Percentiles rank a stretch among this genome's conserved stretches.
phyloP scores from a whole-genome alignment of 805 yeast species.

The Ogataea philodendri region DNA sequence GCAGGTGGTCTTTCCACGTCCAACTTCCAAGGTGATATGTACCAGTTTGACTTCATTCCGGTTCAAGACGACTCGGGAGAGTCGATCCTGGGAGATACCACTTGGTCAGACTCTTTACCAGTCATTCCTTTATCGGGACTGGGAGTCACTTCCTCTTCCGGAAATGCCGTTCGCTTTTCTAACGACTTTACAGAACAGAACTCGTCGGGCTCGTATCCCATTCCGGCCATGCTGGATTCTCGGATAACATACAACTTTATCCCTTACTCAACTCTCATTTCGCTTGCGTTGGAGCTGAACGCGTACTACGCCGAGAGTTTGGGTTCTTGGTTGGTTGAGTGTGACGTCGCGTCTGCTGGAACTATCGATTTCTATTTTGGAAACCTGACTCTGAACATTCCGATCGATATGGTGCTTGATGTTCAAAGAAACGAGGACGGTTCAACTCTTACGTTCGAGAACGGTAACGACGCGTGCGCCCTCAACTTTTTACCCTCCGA shows the following conservation, averaged over 20 bases:
- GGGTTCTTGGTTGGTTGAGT: constrained; percentile 60
- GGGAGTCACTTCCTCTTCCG: constrained; percentile 36
- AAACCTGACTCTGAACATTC: constrained; percentile 46
- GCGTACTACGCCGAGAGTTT: constrained; percentile 53
- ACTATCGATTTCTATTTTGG: constrained; percentile 53
- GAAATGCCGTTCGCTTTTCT: constrained; percentile 27
- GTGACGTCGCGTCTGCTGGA: constrained; percentile 52
- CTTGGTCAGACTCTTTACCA: constrained; percentile 35
- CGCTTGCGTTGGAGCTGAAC: constrained; percentile 65
- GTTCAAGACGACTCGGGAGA: constrained; percentile 23
- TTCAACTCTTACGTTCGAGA: constrained; percentile 43
- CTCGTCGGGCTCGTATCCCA: constrained; percentile 35
- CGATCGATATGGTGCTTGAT: constrained; percentile 46
- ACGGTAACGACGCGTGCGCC: constrained; percentile 57
- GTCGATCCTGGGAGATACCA: too few species aligned
- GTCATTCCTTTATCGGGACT: constrained; percentile 47
- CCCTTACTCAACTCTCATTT: constrained; percentile 56
- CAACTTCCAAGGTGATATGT: constrained; percentile 46
- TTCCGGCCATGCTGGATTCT: constrained; percentile 61
- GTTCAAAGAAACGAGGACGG: constrained; percentile 38
- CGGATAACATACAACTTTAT: constrained; percentile 48
- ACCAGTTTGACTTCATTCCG: constrained; percentile 50
- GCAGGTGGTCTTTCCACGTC: constrained; percentile 59
- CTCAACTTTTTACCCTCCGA: constrained; percentile 50
- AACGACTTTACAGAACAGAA: constrained; percentile 42